Evolutionary conservation across 371 early-diverging fungal species (phyloP).

Genomic region (Encephalitozoon intestinalis): DNA sequence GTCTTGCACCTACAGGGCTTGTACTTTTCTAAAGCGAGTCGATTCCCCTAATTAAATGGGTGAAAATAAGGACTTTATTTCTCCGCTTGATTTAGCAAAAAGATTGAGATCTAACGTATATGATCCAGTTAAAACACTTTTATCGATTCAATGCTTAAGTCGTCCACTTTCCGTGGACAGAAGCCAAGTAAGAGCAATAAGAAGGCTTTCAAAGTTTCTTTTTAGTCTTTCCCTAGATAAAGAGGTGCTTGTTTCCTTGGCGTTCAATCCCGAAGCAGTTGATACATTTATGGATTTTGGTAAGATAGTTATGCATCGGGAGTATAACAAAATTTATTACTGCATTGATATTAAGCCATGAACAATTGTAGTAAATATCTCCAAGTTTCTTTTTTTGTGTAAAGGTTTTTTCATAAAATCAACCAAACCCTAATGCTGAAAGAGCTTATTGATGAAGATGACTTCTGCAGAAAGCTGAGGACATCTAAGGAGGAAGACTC

Average conservation of each 20-base stretch:
- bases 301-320: background rate
- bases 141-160: background rate
- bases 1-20: background rate
- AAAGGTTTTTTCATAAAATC: background rate
- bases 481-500: background rate
- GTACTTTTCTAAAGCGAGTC: background rate
- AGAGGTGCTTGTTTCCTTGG: background rate
- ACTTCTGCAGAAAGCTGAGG: slow-evolving; percentile 1
- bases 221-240: background rate
- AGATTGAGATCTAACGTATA: background rate
- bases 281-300: background rate
- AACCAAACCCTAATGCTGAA: background rate
- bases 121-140: background rate
- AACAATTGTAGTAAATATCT: background rate
- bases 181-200: background rate
- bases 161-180: background rate
- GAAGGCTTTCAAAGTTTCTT: background rate
- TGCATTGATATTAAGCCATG: background rate
- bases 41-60: background rate
- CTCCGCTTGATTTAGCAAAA: background rate
- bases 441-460: slow-evolving; percentile 1
- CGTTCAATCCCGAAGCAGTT: background rate
- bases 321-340: background rate
- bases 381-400: background rate
- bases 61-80: background rate